phyloP scores from a whole-genome alignment of 2,329 filamentous ascomycete species.

The Raffaelea arxii region DNA sequence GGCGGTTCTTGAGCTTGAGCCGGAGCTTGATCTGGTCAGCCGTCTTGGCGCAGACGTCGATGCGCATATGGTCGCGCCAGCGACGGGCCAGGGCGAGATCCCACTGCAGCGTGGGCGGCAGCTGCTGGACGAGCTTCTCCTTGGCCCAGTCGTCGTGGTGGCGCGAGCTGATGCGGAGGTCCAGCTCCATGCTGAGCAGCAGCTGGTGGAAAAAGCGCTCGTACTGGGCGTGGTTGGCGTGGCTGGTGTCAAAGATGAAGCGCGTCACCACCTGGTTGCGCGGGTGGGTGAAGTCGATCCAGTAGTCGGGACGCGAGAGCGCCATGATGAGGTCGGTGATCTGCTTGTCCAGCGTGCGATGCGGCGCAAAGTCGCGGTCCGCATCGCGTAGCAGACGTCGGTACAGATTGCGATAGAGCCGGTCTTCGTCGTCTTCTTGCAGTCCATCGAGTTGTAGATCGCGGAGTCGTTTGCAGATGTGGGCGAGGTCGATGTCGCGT shows the following conservation, averaged over 20 bases:
- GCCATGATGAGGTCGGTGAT: constrained; percentile 64
- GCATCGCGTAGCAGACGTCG: constrained; percentile 58
- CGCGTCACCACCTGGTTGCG: constrained; percentile 66
- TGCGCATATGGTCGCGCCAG: constrained; percentile 61
- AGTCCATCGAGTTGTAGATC: constrained; percentile 43
- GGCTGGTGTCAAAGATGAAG: constrained; percentile 55
- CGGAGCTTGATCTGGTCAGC: constrained; percentile 51
- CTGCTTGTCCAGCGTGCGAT: constrained; percentile 57
- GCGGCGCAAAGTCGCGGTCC: constrained; percentile 49
- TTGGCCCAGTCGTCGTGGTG: constrained; percentile 54
- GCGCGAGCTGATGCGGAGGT: constrained; percentile 56
- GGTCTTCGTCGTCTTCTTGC: constrained; percentile 46
- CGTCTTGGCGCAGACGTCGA: constrained; percentile 48
- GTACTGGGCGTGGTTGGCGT: constrained; percentile 46
- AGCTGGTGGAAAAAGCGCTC: constrained; percentile 66
- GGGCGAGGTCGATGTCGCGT: constrained; percentile 49
- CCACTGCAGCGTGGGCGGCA: constrained; percentile 64
- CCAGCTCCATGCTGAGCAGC: constrained; percentile 63
- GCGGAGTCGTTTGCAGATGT: constrained; percentile 48
- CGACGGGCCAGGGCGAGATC: constrained; percentile 62
- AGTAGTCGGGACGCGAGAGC: constrained; percentile 51
- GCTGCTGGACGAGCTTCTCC: constrained; percentile 51
- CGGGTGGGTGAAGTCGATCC: constrained; percentile 63
- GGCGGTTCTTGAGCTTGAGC: constrained; percentile 54
- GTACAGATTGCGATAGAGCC: constrained; percentile 57